Percentiles rank a stretch among this genome's conserved stretches.
Conservation (phyloP, 139 green algal genomes). For the Edaphochlamys debaryana region DNA sequence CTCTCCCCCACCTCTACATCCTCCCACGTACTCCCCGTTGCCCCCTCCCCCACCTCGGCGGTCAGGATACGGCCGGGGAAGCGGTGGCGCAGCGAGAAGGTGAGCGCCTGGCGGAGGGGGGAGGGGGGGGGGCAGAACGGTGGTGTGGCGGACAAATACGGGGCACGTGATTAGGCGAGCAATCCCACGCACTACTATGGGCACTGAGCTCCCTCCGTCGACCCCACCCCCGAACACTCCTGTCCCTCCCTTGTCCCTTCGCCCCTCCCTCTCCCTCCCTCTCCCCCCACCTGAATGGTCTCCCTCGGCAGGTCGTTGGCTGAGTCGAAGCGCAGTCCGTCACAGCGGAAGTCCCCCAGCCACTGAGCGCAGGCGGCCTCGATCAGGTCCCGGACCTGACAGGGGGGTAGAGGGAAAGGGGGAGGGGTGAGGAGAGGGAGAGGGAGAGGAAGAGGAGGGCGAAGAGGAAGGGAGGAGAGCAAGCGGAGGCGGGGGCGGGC, state of each 20-base stretch:
- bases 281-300: constrained; percentile 49
- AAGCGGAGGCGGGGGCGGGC: too few species aligned
- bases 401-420: too few species aligned
- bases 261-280: too few species aligned
- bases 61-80: constrained; percentile 73
- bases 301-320: constrained; percentile 73
- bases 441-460: too few species aligned
- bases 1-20: too few species aligned
- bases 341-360: constrained; percentile 60
- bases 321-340: constrained; percentile 77
- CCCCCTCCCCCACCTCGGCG: constrained; percentile 70
- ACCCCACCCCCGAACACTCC: too few species aligned
- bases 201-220: too few species aligned
- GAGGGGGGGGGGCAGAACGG: neutral
- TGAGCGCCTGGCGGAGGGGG: constrained; percentile 55
- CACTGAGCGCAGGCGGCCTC: constrained; percentile 47
- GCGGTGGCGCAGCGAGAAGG: constrained; percentile 47
- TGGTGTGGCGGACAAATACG: too few species aligned
- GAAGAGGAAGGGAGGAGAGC: too few species aligned
- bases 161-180: neutral
- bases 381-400: constrained; percentile 54
- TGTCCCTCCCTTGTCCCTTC: too few species aligned
- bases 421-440: too few species aligned
- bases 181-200: neutral
- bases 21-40: too few species aligned